Evolutionary conservation across 257 asterid genomes (phyloP), one percentile per base, ranked within the genome.

Genomic region (Nicotiana undulata): DNA sequence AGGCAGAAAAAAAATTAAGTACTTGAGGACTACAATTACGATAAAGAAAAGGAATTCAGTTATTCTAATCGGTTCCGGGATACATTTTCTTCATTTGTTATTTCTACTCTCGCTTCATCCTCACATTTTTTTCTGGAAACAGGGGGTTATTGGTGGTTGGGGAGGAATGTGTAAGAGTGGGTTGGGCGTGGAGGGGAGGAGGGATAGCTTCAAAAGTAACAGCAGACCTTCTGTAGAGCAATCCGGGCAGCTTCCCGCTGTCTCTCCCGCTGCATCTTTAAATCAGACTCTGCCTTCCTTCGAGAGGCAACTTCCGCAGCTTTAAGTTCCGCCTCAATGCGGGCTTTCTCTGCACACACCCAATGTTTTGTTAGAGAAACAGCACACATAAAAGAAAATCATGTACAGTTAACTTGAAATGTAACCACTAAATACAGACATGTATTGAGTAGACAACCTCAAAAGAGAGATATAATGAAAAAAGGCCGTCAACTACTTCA

Each of bases 191-290:
- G 49, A 12, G 22, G 5, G 3, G 10, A 6, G 16, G 40, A 2
- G 9, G 9, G 20, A 51, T 32, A 44, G 11, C 40, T 31, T 20
- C 37, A 34, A 56, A 26, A 32, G 53, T 26, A 51, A 64, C 29
- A 6, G 59, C 34, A 63, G 12, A 92, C 98, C 94, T 83, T 80
- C 46, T 91, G 87, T 37, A 94, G 22, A 16, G 91, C 94, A 77
- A 83, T 86, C 82, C 93, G 87, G 1, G 94, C 95, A 59, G 95
- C 93, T 37, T 85, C 87, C 85, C 98, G 87, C 55, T 89, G 91
- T 65, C 84, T 89, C 80, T 88, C 89, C 2, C 88, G 85, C 63
- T 55, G 86, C 87, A 82, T 85, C 76, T 76, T 90, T 60, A 82
- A 49, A 59, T 87, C 86, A n/a, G 75, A 80, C 79, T 84, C 87